Base-by-base conservation (phyloP, 192 early-diverging fungal species). In the Coemansia sp. region DNA sequence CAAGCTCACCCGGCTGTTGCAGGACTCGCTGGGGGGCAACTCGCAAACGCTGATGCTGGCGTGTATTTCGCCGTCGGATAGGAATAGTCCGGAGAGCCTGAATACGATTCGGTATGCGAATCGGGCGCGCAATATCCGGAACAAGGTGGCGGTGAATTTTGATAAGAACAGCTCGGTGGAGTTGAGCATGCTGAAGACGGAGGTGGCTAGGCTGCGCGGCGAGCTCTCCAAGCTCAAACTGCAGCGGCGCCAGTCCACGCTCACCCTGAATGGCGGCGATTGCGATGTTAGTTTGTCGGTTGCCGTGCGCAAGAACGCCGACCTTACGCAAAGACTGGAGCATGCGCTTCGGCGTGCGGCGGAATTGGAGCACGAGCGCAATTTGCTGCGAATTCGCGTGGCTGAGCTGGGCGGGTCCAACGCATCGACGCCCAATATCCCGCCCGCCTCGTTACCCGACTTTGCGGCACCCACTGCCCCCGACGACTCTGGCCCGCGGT, bases 41-140 rank as follows among this genome's bases (percentile, higher is more conserved):
- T 92, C 94, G 53, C 89, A 92, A 62, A 98, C 97, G 0, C 78
- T 97, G 10, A 96, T 99, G 94, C 90, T 99, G 64, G 95, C 98
- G 1, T 98, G 96, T 81, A 93, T 96, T 7, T 91, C 90, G 68
- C 95, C 95, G 0, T 92, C 92, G 13, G 93, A 96, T 69, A 70
- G 82, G 50, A 96, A 97, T 79, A 85, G 90, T 64, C 85, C 85
- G 6, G 98, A 99, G 77, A 98, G 95, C 9, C 79, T 99, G 34
- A 98, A 96, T 73, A 99, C 98, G 0, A 85, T 99, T 33, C 90
- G 92, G 67, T 99, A 98, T 66, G 98, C 98, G 21, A 96, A 95
- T 70, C 89, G 98, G 6, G 96, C 96, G 2, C 85, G 98, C 61
- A 98, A 97, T 66, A 99, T 99, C 78, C 93, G 93, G 68, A 99